Evolutionary conservation across 495 filamentous ascomycete genomes (phyloP).

Genomic region (Aspergillus cavernicola): DNA sequence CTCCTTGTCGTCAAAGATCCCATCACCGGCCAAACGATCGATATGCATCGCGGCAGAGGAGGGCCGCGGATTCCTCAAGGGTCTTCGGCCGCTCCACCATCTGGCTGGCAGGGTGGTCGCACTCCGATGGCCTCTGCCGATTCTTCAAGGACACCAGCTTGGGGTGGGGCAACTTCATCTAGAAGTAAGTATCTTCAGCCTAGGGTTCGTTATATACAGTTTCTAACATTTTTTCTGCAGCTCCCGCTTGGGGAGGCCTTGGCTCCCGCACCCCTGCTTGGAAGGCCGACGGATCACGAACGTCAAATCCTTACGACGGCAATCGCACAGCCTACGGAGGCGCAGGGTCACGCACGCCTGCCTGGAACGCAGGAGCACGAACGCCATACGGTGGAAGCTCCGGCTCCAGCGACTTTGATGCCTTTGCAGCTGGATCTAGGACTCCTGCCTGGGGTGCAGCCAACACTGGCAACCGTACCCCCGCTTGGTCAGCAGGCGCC

Average conservation of each 20-base stretch:
- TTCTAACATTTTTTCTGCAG: conserved; percentile 33
- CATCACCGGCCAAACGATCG: conserved; percentile 69
- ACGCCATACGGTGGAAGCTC: conserved; percentile 65
- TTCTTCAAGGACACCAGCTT: conserved; percentile 66
- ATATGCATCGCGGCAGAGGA: conserved; percentile 55
- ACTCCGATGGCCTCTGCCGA: conserved; percentile 60
- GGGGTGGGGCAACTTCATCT: conserved; percentile 49
- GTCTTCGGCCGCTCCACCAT: conserved; percentile 37
- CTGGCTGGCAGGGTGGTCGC: conserved; percentile 56
- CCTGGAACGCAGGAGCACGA: conserved; percentile 60
- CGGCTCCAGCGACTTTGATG: conserved; percentile 59
- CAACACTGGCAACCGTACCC: conserved; percentile 50
- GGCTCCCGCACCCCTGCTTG: conserved; percentile 70
- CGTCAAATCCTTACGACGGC: conserved; percentile 81
- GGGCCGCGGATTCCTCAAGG: conserved; percentile 50
- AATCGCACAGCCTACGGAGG: conserved; percentile 64
- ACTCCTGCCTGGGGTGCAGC: conserved; percentile 67
- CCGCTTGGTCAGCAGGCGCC: conserved; percentile 41
- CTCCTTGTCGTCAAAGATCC: conserved; percentile 76
- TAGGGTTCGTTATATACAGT: conserved; percentile 10
- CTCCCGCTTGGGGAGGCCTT: conserved; percentile 59
- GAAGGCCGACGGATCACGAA: conserved; percentile 67
- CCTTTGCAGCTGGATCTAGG: conserved; percentile 68
- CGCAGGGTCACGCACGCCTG: conserved; percentile 45
- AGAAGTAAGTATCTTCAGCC: conserved; percentile 48